These are phyloP conservation scores for Metschnikowia vanudenii DNA, from an alignment of 805 yeast genomes.

Conservation along the genomic window DNA sequence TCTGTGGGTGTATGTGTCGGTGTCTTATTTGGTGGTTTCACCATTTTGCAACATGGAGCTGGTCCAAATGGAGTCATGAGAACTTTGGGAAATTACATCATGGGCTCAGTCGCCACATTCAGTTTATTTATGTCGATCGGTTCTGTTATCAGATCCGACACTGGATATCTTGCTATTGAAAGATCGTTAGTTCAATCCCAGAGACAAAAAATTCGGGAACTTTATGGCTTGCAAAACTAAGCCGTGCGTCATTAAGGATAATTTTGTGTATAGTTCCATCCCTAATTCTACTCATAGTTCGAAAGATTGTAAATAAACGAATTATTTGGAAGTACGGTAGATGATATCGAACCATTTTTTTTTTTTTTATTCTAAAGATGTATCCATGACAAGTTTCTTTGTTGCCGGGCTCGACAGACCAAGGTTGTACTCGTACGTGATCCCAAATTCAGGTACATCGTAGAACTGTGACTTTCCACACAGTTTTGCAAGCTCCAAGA, in stretches of 20 bases:
- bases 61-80: slow-evolving; percentile 97
- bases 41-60: slow-evolving; percentile 91
- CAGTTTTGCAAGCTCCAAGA: slow-evolving; percentile 49
- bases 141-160: slow-evolving; percentile 82
- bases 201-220: slow-evolving; percentile 18
- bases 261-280: slow-evolving; percentile 4
- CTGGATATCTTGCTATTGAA: slow-evolving; percentile 27
- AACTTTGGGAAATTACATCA: slow-evolving; percentile 93
- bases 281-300: not conserved
- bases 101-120: slow-evolving; percentile 95
- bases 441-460: slow-evolving; percentile 73
- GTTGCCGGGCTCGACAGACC: slow-evolving; percentile 2
- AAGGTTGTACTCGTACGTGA: slow-evolving; percentile 56
- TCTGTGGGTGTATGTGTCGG: slow-evolving; percentile 94
- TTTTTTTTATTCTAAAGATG: not conserved
- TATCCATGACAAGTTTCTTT: not conserved
- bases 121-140: slow-evolving; percentile 97
- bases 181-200: slow-evolving; percentile 18
- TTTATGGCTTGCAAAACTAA: slow-evolving; percentile 19
- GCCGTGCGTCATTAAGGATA: not conserved
- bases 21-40: slow-evolving; percentile 88
- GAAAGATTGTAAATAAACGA: slow-evolving; percentile 5
- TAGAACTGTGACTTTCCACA: slow-evolving; percentile 38
- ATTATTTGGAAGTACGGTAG: not conserved
- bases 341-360: too few species aligned